Evolutionary conservation across 768 basidiomycete genomes (phyloP), one percentile per base, ranked within the genome.

Genomic region (Polyporus arcularius): DNA sequence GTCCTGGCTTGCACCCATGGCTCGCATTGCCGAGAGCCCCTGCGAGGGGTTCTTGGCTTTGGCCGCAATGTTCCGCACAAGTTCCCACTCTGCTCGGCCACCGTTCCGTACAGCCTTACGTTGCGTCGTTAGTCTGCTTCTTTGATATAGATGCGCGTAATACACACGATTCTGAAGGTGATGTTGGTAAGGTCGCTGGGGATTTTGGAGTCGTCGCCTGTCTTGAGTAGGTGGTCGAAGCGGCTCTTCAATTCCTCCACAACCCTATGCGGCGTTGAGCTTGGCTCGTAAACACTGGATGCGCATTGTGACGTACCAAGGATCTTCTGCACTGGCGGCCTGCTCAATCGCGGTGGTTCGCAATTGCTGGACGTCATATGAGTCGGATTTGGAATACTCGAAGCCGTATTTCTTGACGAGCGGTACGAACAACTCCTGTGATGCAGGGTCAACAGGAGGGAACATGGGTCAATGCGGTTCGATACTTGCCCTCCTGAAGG

Each of bases 321-420:
- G 70, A 57, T 83, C 83, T 15, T 77, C 81, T 3, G 79, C 74
- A 2, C 55, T 63, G 18, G 85, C 81, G 3, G 87, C 85, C 26
- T 83, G 78, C 4, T 73, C 70, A 58, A 98, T 85, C 1, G 88
- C 91, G 35, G 82, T 77, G 6, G 92, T 90, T 41, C 96, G 85
- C 53, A 98, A 77, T 63, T 88, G 84, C 9, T 85, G 80, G 15
- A 78, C 80, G 64, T 90, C 94, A 8, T 83, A 76, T 8, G 85
- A 77, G 51, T 99, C 96, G 11, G 75, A 75, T 11, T 79, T 77
- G 5, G 77, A 72, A 70, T 89, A 90, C 46, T 92, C 88, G 67
- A 86, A 96, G 4, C 95, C 94, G 35, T 97, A 80, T 64, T 79
- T 81, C 40, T 90, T 76, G 38, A 92, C 89, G 49, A 97, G 72